Conservation (phyloP, 768 basidiomycete species). For the Butyriboletus loyo region DNA sequence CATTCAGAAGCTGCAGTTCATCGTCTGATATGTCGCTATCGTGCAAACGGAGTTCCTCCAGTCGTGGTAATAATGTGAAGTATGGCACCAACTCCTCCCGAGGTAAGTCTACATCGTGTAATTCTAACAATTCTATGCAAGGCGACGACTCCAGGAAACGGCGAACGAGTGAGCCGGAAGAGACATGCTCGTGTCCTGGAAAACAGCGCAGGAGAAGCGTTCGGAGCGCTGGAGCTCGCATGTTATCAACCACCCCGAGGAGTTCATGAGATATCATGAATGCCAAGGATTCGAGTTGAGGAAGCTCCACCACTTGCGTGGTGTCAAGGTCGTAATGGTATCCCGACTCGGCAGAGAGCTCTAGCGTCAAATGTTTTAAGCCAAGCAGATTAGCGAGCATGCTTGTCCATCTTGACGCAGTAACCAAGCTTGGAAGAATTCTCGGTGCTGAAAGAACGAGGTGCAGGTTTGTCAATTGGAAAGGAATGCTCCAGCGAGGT, state of each 20-base stretch:
- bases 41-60: constrained; percentile 53
- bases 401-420: constrained; percentile 24
- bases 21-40: constrained; percentile 55
- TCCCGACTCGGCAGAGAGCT: constrained; percentile 32
- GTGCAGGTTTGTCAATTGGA: constrained; percentile 34
- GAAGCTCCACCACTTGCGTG: constrained; percentile 15
- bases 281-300: constrained; percentile 29
- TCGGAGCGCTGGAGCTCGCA: constrained; percentile 35
- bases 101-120: constrained; percentile 47
- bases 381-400: constrained; percentile 39
- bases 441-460: constrained; percentile 30
- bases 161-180: constrained; percentile 28
- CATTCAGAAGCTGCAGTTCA: constrained; percentile 38
- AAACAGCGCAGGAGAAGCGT: constrained; percentile 40
- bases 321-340: constrained; percentile 20
- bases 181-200: constrained; percentile 18
- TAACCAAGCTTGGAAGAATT: constrained; percentile 16
- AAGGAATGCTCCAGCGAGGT: constrained; percentile 34
- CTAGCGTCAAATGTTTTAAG: constrained; percentile 42
- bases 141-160: constrained; percentile 30
- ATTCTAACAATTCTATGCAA: constrained; percentile 42
- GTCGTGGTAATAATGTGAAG: constrained; percentile 35
- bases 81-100: constrained; percentile 35
- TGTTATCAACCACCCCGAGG: constrained; percentile 27
- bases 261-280: constrained; percentile 32